phyloP scores from a whole-genome alignment of 805 yeast species.

The Barnettozyma populi region DNA sequence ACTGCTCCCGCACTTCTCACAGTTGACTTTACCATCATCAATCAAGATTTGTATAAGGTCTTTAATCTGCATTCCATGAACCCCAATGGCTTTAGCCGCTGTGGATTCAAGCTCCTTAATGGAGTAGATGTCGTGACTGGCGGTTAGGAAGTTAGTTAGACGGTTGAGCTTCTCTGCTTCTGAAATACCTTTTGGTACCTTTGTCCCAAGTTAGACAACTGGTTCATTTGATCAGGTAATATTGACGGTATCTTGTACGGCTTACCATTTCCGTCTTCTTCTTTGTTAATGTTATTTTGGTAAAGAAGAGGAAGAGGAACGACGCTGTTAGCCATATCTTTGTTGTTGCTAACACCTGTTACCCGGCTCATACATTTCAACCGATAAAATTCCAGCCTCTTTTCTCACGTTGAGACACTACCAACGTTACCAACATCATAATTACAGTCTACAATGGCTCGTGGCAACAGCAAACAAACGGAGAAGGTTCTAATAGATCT shows the following conservation, averaged over 20 bases:
- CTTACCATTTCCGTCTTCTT: constrained; percentile 11
- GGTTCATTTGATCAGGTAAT: not conserved
- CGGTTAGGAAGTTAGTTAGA: constrained; percentile 35
- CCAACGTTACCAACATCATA: not conserved
- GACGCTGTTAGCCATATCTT: no score
- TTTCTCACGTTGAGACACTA: not conserved
- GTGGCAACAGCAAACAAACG: constrained; percentile 32
- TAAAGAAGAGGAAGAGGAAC: no score
- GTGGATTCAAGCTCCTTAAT: constrained; percentile 46
- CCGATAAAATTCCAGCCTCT: not conserved
- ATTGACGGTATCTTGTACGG: not conserved
- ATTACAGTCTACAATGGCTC: constrained; percentile 22
- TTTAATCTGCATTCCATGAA: constrained; percentile 50
- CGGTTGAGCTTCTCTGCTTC: not conserved
- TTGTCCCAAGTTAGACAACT: constrained; percentile 32
- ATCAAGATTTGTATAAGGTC: constrained; percentile 40
- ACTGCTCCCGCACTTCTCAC: constrained; percentile 51
- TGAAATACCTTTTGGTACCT: constrained; percentile 27
- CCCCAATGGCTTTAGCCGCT: constrained; percentile 39
- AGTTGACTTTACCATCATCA: constrained; percentile 44
- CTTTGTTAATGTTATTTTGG: constrained; percentile 16
- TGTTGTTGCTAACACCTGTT: not conserved
- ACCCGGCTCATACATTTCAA: not conserved
- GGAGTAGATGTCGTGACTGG: constrained; percentile 36
- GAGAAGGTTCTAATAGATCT: constrained; percentile 54